Evolutionary conservation across 305 asterid genomes (phyloP), one percentile per base, ranked within the genome.

Genomic region (Fraxinus sp.): DNA sequence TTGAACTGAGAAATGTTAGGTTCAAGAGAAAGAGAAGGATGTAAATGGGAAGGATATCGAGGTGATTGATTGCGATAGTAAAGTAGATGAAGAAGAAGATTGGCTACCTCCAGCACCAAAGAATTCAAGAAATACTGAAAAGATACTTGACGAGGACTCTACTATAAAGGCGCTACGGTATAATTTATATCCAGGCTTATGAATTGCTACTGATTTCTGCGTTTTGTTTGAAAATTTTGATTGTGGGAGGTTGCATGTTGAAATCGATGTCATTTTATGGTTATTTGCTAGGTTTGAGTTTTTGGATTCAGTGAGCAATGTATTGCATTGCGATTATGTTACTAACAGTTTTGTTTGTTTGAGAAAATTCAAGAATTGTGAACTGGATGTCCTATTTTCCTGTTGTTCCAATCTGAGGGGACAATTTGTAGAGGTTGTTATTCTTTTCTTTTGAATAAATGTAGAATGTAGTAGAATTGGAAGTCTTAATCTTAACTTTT

Each of bases 51-150:
- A 86, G 79, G 88, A 82, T 75, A 88, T 74, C 64, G 77, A 81
- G 64, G 86, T 86, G 79, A 52, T 92, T 46, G 79, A 86, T 66
- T 86, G 87, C 82, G 93, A 91, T 30, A 95, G 83, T 71, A 57
- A 82, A n/a, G 93, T 89, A 43, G 98, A 94, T 26, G 88, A 85
- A 0, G 98, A 94, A 80, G 95, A 92, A 83, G 99, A 94, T 82
- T 96, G 99, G 99, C 85, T 96, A 83, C 92, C 91, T 41, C 97
- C 97, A 35, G 93, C 97, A 1, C 98, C 97, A 6, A 89, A 86
- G 88, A 76, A 73, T 81, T 77, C 84, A 0, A 81, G 81, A 85
- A 76, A 77, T 36, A 14, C 83, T 14, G 39, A 72, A 26, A 86
- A 73, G 83, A 83, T 20, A 71, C 70, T 82, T 13, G 79, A 77